Evolutionary conservation across 192 early-diverging fungal genomes (phyloP), one percentile per base, ranked within the genome.

Genomic region (Geosiphon pyriformis): DNA sequence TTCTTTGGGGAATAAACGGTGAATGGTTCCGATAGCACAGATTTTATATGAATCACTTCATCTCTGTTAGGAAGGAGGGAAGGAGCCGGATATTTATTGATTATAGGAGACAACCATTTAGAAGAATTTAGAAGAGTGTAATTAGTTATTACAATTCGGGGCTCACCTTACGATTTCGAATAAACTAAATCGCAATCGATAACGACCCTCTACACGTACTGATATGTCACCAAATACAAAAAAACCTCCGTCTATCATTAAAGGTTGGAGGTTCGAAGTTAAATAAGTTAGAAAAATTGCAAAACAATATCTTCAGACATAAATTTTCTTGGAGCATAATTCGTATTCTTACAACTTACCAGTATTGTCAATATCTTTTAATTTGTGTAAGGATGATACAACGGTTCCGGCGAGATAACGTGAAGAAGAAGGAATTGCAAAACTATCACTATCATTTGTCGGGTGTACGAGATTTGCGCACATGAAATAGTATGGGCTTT

Each of bases 151-250:
- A 56, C 10, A 27, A 58, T 26, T 52, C 20, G 25, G 17, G 27
- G 73, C 76, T 31, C 77, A 80, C 79, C 75, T 82, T 49, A 86
- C 70, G 29, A 96, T 91, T 77, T 96, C 92, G 78, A 92, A 94
- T 32, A 96, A 71, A 54, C 87, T 88, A 74, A 96, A 96, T 75
- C 80, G 82, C 60, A 92, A 78, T n/a, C 83, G 72, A 69, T 86
- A 92, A 7, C 78, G 78, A 29, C 94, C 94, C 61, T 97, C 92
- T 59, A 88, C 85, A 29, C 91, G 75, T 32, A 90, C 88, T 27
- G 89, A 92, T 29, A 96, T 80, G 70, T 96, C 94, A 10, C 93
- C 91, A 77, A 96, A 96, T 20, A 96, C 92, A 80, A 94, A 96
- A 67, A 94, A 96, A 0, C 88, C 93, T 37, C 94, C 93, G 57